Percentiles rank a stretch among this genome's conserved stretches.
Conservation (phyloP, 2,329 filamentous ascomycete species). For the Biscogniauxia marginata region DNA sequence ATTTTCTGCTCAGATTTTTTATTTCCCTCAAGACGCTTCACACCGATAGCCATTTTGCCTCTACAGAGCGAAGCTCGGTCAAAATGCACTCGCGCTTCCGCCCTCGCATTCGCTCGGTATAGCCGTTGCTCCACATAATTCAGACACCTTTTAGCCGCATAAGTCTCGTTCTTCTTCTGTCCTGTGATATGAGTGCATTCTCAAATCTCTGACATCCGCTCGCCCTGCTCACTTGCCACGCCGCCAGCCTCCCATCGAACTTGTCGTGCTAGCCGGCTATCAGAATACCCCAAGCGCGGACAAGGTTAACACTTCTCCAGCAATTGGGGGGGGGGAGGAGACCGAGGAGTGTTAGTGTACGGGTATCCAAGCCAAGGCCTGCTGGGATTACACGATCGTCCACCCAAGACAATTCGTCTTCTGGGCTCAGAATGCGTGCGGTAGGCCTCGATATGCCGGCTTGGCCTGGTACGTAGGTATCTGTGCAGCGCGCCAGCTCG, state of each 20-base stretch:
- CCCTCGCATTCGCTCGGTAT: constrained; percentile 28
- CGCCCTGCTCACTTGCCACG: not conserved
- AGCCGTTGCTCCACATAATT: constrained; percentile 26
- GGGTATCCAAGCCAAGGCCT: not conserved
- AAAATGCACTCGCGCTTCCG: constrained; percentile 19
- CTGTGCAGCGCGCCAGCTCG: too few relatives aligned
- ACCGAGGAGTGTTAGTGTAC: not conserved
- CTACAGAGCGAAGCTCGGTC: constrained; percentile 20
- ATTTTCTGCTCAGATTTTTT: not conserved
- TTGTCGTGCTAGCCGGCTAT: not conserved
- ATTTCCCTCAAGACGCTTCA: not conserved
- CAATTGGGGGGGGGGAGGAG: not conserved
- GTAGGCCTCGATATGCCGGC: constrained; percentile 14
- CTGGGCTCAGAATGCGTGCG: not conserved
- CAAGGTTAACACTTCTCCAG: not conserved
- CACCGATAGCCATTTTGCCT: constrained; percentile 14
- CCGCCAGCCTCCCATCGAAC: not conserved
- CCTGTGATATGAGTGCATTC: too few relatives aligned
- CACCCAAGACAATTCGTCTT: not conserved
- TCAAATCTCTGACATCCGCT: not conserved
- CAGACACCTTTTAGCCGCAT: constrained; percentile 16
- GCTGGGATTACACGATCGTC: not conserved
- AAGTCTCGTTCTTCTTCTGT: too few relatives aligned
- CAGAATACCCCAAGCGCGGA: not conserved
- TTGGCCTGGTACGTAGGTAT: constrained; percentile 8